phyloP scores from a whole-genome alignment of 116 monocot species.

The Thalassia testudinum region DNA sequence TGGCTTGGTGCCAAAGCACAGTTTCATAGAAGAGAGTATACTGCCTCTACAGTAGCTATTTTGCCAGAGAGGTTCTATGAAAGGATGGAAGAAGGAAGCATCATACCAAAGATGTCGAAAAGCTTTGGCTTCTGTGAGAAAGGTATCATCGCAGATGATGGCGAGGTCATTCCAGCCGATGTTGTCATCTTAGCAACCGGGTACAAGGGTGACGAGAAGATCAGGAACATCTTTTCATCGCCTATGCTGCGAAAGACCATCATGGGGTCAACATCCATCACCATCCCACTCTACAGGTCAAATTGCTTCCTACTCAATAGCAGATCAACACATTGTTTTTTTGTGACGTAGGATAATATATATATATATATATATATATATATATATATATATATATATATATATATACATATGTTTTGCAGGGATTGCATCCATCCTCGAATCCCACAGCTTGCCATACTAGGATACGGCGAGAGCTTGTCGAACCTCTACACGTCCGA shows the following conservation, averaged over 20 bases:
- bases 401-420: not conserved
- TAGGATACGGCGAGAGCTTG: constrained; percentile 56
- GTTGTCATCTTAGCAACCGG: constrained; percentile 67
- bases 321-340: not conserved
- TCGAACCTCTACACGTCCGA: constrained; percentile 48
- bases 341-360: not conserved
- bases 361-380: not conserved
- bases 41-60: constrained; percentile 80
- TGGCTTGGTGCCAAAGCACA: constrained; percentile 65
- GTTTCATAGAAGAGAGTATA: constrained; percentile 63
- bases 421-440: constrained; percentile 72
- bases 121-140: constrained; percentile 31
- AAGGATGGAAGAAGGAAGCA: constrained; percentile 55
- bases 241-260: constrained; percentile 18
- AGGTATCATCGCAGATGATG: constrained; percentile 39
- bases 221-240: constrained; percentile 32
- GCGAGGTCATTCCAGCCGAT: constrained; percentile 24
- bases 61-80: constrained; percentile 75
- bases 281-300: constrained; percentile 44
- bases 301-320: not conserved
- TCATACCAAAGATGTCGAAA: constrained; percentile 37
- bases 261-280: constrained; percentile 16
- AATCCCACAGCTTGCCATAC: constrained; percentile 62
- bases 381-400: too few relatives aligned
- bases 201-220: constrained; percentile 37